Evolutionary conservation across 176 grass and related monocot species (phyloP).

Genomic region (bread wheat (Triticum aestivum)): IWGSC_CS_RefSeq_v2.1 NC_057807.1:331369312-331369811

Average conservation of each 20-base stretch:
- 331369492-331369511: background rate
- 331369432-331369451: background rate
- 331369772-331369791: background rate
- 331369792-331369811: background rate
- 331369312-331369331: background rate
- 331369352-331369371: background rate
- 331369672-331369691: background rate
- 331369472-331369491: background rate
- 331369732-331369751: background rate
- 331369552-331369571: too few relatives aligned
- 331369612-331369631: background rate
- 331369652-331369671: background rate
- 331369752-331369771: background rate
- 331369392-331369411: background rate
- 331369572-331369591: background rate
- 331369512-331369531: background rate
- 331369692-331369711: background rate
- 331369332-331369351: constrained; percentile 24
- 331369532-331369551: background rate
- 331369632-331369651: background rate
- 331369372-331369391: background rate
- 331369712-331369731: background rate
- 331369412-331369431: background rate
- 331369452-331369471: background rate
- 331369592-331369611: background rate